These are phyloP conservation scores for Monosporascus sp. DNA, from an alignment of 2,329 filamentous ascomycete species.

Conservation along the genomic window DNA sequence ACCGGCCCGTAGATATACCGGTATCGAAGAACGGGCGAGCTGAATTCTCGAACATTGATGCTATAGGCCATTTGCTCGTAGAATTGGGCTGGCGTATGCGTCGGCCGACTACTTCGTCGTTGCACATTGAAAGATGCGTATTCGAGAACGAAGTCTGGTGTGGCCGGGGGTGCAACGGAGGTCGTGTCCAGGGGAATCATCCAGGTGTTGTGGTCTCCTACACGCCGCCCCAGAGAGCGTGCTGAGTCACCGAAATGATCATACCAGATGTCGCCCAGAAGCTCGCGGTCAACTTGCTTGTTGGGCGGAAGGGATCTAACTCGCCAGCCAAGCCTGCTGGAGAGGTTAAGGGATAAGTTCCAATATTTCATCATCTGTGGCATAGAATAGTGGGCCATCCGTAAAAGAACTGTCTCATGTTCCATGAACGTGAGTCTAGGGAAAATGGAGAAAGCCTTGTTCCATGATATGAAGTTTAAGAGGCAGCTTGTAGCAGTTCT, in stretches of 20 bases:
- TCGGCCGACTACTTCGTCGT: neutral
- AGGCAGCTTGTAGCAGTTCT: neutral
- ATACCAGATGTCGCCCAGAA: neutral
- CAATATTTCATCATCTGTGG: no score
- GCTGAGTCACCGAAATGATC: neutral
- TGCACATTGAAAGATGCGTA: constrained; percentile 2
- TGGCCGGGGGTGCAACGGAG: neutral
- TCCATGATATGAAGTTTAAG: neutral
- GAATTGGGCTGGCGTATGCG: neutral
- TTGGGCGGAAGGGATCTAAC: neutral
- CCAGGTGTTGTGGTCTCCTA: neutral
- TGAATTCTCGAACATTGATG: neutral
- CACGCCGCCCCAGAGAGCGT: neutral
- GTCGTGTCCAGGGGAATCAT: neutral
- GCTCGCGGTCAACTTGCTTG: neutral
- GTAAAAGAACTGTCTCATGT: neutral
- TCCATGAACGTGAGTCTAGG: neutral
- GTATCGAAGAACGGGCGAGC: constrained; percentile 5
- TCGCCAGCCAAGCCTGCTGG: neutral
- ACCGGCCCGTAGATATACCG: neutral
- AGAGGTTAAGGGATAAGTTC: no score
- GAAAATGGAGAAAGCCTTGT: neutral
- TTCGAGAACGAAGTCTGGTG: constrained; percentile 7
- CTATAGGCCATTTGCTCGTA: neutral
- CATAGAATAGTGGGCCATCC: neutral